phyloP scores from a whole-genome alignment of 768 basidiomycete genomes.

The Pleurotus cornucopiae region DNA sequence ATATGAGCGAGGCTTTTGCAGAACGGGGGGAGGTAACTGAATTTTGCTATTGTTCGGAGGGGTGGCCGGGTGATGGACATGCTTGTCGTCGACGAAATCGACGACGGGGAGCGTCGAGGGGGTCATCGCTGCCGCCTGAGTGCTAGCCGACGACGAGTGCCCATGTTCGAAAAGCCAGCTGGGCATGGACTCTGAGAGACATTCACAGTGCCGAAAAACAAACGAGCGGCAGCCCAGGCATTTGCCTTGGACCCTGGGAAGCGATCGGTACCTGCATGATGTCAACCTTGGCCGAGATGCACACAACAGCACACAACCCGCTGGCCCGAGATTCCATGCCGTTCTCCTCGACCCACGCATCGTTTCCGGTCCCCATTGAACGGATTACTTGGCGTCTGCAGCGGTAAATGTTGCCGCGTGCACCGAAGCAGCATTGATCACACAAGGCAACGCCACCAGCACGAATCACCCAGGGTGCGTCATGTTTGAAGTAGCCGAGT shows the following conservation, averaged over 20 bases:
- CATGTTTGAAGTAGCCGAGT: too few species aligned
- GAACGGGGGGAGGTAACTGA: conserved; percentile 1
- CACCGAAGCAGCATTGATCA: too few species aligned
- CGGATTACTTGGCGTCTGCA: too few species aligned
- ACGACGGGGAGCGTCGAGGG: conserved; percentile 1
- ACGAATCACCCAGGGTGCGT: too few species aligned
- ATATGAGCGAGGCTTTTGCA: background rate
- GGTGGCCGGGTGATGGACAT: background rate
- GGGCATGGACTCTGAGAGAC: conserved; percentile 8
- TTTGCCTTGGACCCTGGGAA: conserved; percentile 4
- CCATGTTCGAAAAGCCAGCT: conserved; percentile 5
- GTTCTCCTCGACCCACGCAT: too few species aligned
- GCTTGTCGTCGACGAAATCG: conserved; percentile 1
- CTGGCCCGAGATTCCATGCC: too few species aligned
- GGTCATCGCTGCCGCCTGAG: conserved; percentile 1
- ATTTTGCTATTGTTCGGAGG: background rate
- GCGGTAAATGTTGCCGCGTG: too few species aligned
- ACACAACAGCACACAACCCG: too few species aligned
- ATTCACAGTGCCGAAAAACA: conserved; percentile 9
- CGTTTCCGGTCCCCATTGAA: too few species aligned
- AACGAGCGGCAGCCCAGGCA: conserved; percentile 8
- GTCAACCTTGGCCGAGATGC: background rate
- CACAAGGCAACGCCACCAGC: too few species aligned
- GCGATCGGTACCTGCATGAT: conserved; percentile 8
- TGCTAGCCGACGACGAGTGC: conserved; percentile 2